A percentile compares a stretch with the other conserved stretches of the same genome.
Evolutionary conservation across 2,329 filamentous ascomycete species (phyloP).

Genomic region (Emmonsia crescens): DNA sequence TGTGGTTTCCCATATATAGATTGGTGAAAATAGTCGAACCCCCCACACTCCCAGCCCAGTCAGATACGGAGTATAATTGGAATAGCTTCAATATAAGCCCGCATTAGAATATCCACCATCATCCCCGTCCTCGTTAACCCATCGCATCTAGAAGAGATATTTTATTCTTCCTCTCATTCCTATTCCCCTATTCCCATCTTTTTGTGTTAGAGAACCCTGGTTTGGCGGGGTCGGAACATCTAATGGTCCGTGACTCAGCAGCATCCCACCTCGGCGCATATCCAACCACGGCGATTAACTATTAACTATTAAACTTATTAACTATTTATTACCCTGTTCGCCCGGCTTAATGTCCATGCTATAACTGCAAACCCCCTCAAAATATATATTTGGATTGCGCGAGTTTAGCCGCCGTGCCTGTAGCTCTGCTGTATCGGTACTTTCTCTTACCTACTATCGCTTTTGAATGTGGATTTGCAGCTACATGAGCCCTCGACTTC

Average conservation of each 20-base stretch:
- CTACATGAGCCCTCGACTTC: conserved; percentile 1
- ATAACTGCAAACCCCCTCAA: not conserved
- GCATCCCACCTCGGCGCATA: conserved; percentile 1
- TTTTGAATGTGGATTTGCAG: not conserved
- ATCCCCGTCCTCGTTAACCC: not conserved
- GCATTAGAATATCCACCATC: not conserved
- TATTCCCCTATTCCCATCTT: not conserved
- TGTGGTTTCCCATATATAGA: too few relatives aligned
- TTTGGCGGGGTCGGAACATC: conserved; percentile 8
- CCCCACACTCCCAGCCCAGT: too few relatives aligned
- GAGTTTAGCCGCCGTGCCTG: not conserved
- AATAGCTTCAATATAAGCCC: too few relatives aligned
- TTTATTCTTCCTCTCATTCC: not conserved
- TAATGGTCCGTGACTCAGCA: not conserved
- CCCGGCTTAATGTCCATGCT: not conserved
- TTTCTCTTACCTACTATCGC: not conserved
- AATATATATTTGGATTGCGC: not conserved
- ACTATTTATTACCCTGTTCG: not conserved
- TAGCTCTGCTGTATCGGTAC: not conserved
- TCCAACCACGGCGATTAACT: too few relatives aligned
- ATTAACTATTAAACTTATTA: not conserved
- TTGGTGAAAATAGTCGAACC: too few relatives aligned
- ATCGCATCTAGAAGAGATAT: too few relatives aligned
- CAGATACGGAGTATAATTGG: too few relatives aligned
- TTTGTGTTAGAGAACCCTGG: not conserved